A percentile compares a stretch with the other conserved stretches of the same genome.
Conservation (phyloP, 202 grass and related monocot genomes). For the Panicum virgatum region DNA sequence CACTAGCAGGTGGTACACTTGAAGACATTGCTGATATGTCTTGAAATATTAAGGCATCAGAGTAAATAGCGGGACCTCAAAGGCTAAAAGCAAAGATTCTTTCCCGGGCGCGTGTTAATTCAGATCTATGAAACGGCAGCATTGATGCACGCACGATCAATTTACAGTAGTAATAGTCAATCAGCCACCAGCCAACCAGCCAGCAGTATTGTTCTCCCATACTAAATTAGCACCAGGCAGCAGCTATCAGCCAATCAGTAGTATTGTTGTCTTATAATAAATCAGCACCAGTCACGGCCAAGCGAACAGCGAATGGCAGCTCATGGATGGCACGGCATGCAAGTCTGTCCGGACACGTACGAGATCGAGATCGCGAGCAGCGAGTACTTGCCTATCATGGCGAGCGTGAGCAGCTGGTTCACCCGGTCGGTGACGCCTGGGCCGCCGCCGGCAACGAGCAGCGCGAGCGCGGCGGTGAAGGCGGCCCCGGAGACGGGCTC, state of each 20-base stretch:
- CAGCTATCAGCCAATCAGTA: no score
- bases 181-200: no score
- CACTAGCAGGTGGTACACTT: background rate
- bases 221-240: no score
- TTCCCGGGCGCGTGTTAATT: background rate
- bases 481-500: slow-evolving; percentile 49
- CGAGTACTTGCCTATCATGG: slow-evolving; percentile 57
- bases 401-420: slow-evolving; percentile 70
- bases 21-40: background rate
- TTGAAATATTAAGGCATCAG: background rate
- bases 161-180: background rate
- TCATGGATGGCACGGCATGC: background rate
- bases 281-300: no score
- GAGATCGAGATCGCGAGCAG: background rate
- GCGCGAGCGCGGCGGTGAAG: slow-evolving; percentile 65
- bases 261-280: no score
- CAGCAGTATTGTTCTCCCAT: no score
- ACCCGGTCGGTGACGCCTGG: slow-evolving; percentile 62
- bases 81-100: background rate
- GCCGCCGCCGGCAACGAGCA: slow-evolving; percentile 65
- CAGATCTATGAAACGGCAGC: background rate
- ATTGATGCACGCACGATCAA: background rate
- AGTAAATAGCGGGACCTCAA: background rate
- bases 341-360: background rate
- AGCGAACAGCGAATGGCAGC: no score